Evolutionary conservation across 106 monocot genomes (phyloP), one percentile per base, ranked within the genome.

Genomic region (Posidonia australis): DNA sequence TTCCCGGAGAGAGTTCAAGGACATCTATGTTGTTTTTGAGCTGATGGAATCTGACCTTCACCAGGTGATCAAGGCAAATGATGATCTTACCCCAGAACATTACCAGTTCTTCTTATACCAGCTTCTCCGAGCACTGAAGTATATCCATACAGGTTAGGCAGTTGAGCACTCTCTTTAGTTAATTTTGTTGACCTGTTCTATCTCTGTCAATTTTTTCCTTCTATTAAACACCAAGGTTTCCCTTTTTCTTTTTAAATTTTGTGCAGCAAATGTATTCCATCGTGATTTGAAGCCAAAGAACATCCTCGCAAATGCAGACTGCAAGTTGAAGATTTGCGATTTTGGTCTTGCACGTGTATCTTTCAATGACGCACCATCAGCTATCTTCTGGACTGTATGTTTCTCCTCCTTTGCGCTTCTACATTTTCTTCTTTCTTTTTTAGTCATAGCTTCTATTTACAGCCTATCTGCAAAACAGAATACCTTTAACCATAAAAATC

Each of bases 31-130:
- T 62, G 79, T 83, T 6, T 90, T 86, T 64, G 90, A 90, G 71
- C 70, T 90, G 43, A 90, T 90, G 90, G 90, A 90, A 60, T 86
- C 86, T 5, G 90, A 90, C 67, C 79, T 90, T 76, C 90, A 86
- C 71, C 86, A 86, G 67, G 90, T 90, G 17, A 90, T 86, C 24
- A 86, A 86, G 68, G 83, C 83, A 28, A 90, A 90, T 75, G 90
- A 90, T 29, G 86, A 90, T 79, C 83, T 90, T 46, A 86, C 90
- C 41, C 77, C 90, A 9, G 86, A 90, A 46, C 86, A 90, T 70
- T 80, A 83, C 44, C 90, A 83, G 29, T 90, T 90, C 23, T 86
- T 90, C 62, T 62, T 86, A 14, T 90, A 90, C 70, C 90, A 90
- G 77, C 86, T 90, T 66, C 77, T 90, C 42, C 76, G 86, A 63